Conservation (phyloP, 1,284 basidiomycete species). For the Apiotrichum montevideense region DNA sequence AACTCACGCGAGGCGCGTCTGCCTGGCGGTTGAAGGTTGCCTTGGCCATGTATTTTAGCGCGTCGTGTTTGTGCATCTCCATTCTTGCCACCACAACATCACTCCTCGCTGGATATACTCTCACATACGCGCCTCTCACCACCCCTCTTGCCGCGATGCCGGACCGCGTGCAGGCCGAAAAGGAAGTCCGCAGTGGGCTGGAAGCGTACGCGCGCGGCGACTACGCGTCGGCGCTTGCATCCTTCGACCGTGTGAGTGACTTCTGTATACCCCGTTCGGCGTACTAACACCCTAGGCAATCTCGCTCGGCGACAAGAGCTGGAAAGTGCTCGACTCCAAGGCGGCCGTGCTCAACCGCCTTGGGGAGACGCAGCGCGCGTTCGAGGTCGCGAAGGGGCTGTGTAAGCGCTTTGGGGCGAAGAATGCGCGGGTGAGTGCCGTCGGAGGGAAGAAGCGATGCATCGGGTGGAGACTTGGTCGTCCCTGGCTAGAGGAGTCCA, state of each 20-base stretch:
- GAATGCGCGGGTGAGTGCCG: background rate
- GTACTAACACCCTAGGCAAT: constrained; percentile 18
- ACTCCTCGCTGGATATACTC: too few relatives aligned
- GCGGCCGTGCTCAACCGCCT: constrained; percentile 24
- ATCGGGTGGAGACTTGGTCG: too few relatives aligned
- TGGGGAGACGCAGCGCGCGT: constrained; percentile 18
- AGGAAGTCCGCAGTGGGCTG: constrained; percentile 12
- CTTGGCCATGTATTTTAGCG: too few relatives aligned
- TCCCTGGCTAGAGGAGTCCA: too few relatives aligned
- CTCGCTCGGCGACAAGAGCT: constrained; percentile 20
- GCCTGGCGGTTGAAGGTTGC: too few relatives aligned
- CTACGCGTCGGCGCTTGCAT: constrained; percentile 17
- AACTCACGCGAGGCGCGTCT: too few relatives aligned
- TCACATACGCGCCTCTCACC: too few relatives aligned
- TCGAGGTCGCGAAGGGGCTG: constrained; percentile 21
- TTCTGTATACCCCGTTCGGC: background rate
- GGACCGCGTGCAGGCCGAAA: constrained; percentile 9
- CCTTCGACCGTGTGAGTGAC: constrained; percentile 20
- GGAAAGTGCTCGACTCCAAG: constrained; percentile 24
- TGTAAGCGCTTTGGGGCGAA: constrained; percentile 23
- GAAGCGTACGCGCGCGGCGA: constrained; percentile 4
- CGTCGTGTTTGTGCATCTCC: too few relatives aligned
- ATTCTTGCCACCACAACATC: too few relatives aligned
- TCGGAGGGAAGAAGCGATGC: too few relatives aligned
- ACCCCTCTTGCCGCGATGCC: background rate